phyloP scores from a whole-genome alignment of 257 asterid genomes.

The Solanum infundibuliforme region DNA sequence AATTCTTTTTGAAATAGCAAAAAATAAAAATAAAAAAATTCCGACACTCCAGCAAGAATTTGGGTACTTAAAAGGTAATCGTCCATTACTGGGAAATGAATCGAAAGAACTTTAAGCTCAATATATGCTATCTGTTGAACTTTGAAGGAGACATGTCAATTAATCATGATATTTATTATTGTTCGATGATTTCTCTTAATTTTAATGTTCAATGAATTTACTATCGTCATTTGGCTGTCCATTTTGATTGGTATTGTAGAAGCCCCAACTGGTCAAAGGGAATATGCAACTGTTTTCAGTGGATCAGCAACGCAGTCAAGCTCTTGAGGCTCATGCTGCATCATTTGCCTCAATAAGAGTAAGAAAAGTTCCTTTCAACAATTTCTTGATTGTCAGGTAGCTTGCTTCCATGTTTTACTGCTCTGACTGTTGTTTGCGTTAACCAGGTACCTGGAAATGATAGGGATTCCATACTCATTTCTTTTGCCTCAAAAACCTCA shows the following conservation, averaged over 20 bases:
- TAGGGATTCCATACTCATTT: constrained; percentile 85
- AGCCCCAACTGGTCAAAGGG: constrained; percentile 95
- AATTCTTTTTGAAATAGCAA: not conserved
- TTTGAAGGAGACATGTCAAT: not conserved
- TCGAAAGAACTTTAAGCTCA: not conserved
- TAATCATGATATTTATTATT: not conserved
- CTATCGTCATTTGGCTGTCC: not conserved
- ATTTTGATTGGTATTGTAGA: constrained; percentile 23
- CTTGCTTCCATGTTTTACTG: not conserved
- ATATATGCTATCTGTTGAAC: not conserved
- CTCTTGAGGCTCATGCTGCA: constrained; percentile 99
- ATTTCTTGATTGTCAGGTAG: not conserved
- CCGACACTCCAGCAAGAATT: not conserved
- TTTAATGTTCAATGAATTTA: not conserved
- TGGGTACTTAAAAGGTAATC: not conserved
- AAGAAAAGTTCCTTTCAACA: constrained; percentile 5
- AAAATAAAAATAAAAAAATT: not conserved
- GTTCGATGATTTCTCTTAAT: not conserved
- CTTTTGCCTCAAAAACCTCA: constrained; percentile 64
- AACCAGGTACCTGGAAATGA: constrained; percentile 84
- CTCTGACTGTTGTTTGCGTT: not conserved
- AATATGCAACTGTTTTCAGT: constrained; percentile 92
- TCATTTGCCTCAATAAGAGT: constrained; percentile 87
- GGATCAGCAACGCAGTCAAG: constrained; percentile 98
- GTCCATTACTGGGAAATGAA: not conserved